These are phyloP conservation scores for Diutina pseudorugosa DNA, from an alignment of 1,139 yeast species.

Conservation along the genomic window DNA sequence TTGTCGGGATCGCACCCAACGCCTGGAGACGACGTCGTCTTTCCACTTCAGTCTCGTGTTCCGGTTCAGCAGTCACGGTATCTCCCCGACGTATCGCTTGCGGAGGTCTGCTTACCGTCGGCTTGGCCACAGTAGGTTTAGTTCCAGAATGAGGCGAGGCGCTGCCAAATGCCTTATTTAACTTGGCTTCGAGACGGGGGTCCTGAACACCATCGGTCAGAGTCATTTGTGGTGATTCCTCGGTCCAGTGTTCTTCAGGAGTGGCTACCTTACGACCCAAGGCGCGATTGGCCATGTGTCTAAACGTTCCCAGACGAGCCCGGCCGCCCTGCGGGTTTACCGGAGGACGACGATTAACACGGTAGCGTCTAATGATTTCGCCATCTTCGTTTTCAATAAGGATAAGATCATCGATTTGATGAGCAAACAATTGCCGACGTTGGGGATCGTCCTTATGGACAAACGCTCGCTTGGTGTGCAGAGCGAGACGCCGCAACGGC, in stretches of 20 bases:
- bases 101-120: not conserved
- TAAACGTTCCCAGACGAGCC: constrained; percentile 22
- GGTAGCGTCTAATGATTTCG: constrained; percentile 75
- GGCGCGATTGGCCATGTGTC: constrained; percentile 22
- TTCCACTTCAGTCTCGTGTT: constrained; percentile 56
- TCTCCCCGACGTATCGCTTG: not conserved
- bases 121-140: too few species aligned
- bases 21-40: constrained; percentile 72
- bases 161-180: not conserved
- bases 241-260: constrained; percentile 7
- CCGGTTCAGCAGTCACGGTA: not conserved
- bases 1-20: constrained; percentile 40
- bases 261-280: not conserved
- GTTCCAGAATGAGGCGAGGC: too few species aligned
- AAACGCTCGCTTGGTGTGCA: constrained; percentile 11
- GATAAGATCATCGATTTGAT: constrained; percentile 52
- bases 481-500: not conserved
- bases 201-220: not conserved
- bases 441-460: constrained; percentile 20
- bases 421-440: constrained; percentile 24
- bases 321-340: constrained; percentile 7
- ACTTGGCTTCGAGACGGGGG: not conserved
- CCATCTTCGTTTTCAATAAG: constrained; percentile 88
- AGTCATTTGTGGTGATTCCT: not conserved
- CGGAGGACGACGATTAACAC: constrained; percentile 37